These are phyloP conservation scores for Schizophyllum commune DNA, from an alignment of 1,284 basidiomycete species.

Conservation along the genomic window DNA sequence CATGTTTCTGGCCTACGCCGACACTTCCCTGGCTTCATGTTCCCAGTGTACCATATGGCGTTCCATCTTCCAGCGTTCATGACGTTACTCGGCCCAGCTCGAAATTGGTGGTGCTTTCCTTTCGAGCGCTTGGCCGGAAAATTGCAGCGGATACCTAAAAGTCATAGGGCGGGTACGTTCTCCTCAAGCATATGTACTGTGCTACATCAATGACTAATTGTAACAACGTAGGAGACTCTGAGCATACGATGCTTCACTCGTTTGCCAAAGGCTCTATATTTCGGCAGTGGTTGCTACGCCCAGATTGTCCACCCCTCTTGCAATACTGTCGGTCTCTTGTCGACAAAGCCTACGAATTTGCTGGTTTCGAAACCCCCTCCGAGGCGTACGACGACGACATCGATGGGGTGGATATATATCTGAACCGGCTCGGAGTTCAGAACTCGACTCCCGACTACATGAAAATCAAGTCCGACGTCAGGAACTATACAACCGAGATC, in stretches of 20 bases:
- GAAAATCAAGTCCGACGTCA: too few species aligned
- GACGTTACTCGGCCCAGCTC: constrained; percentile 20
- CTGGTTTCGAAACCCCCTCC: too few species aligned
- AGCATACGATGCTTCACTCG: background rate
- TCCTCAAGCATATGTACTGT: too few species aligned
- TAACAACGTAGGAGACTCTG: background rate
- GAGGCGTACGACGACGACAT: too few species aligned
- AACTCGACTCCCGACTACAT: too few species aligned
- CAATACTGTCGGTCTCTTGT: too few species aligned
- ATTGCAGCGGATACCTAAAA: constrained; percentile 10
- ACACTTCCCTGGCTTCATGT: constrained; percentile 13
- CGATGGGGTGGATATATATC: too few species aligned
- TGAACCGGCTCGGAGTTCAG: too few species aligned
- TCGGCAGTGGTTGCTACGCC: constrained; percentile 2
- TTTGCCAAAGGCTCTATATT: background rate
- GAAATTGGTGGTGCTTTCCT: constrained; percentile 12
- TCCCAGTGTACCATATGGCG: constrained; percentile 17
- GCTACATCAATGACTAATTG: too few species aligned
- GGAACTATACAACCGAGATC: too few species aligned
- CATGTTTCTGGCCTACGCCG: constrained; percentile 12
- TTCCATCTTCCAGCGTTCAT: constrained; percentile 26
- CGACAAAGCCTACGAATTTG: too few species aligned
- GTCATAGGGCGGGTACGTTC: constrained; percentile 3
- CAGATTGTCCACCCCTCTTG: constrained; percentile 7
- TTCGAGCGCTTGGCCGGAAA: constrained; percentile 11